Percentiles rank a stretch among this genome's conserved stretches.
These are phyloP conservation scores for Nigrograna mackinnonii DNA, from an alignment of 2,329 filamentous ascomycete species.

Conservation along the genomic window DNA sequence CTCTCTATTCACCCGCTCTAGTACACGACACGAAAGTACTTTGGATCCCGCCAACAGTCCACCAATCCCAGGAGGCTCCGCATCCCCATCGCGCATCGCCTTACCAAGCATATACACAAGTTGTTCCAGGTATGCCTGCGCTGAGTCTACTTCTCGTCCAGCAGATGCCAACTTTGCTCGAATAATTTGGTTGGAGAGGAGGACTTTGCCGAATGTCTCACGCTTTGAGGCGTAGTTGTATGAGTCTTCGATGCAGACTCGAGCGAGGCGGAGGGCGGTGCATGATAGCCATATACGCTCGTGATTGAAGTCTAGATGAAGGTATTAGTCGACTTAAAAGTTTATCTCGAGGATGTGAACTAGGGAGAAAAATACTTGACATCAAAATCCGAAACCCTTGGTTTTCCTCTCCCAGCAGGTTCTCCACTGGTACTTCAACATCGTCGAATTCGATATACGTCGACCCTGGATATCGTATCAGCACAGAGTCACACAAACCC, in stretches of 20 bases:
- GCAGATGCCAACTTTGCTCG: slow-evolving; percentile 62
- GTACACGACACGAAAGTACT: slow-evolving; percentile 74
- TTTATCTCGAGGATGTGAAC: neutral
- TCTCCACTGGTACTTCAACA: slow-evolving; percentile 76
- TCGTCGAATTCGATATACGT: slow-evolving; percentile 80
- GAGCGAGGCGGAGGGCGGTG: slow-evolving; percentile 62
- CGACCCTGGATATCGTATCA: slow-evolving; percentile 71
- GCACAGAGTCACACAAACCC: too few relatives aligned
- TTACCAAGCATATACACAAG: neutral
- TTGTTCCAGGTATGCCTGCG: neutral
- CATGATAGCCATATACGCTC: slow-evolving; percentile 74
- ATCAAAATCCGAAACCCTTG: slow-evolving; percentile 71
- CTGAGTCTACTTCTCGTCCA: slow-evolving; percentile 54
- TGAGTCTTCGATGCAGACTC: slow-evolving; percentile 74
- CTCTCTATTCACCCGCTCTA: slow-evolving; percentile 78
- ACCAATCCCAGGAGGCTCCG: neutral
- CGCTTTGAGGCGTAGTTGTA: slow-evolving; percentile 84
- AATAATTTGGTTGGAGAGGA: slow-evolving; percentile 80
- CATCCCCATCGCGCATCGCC: too few relatives aligned
- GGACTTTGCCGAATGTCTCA: slow-evolving; percentile 75
- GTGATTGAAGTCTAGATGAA: slow-evolving; percentile 72
- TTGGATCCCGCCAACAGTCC: slow-evolving; percentile 65
- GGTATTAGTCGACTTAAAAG: neutral
- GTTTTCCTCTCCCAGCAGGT: slow-evolving; percentile 77
- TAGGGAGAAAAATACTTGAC: slow-evolving; percentile 48